Evolutionary conservation across 2,329 filamentous ascomycete genomes (phyloP).

Genomic region (Epicoccum sorghinum): DNA sequence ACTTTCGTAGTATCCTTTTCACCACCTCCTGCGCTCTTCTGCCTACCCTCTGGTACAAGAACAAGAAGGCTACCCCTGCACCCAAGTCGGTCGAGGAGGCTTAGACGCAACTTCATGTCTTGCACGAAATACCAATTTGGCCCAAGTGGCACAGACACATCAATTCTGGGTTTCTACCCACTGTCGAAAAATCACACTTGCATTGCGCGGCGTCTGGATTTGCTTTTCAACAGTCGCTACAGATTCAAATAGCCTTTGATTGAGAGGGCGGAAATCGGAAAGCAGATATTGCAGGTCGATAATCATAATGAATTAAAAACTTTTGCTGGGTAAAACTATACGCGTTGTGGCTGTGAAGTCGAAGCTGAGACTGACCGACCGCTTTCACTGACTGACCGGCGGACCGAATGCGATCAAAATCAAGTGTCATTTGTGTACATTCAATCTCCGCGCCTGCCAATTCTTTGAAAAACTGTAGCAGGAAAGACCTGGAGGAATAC

Average conservation of each 20-base stretch:
- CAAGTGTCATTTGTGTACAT: too few species aligned
- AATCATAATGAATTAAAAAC: conserved; percentile 20
- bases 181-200: conserved; percentile 11
- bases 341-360: too few species aligned
- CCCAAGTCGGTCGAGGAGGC: conserved; percentile 44
- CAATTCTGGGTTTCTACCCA: neutral
- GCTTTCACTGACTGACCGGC: too few species aligned
- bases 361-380: too few species aligned
- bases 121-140: neutral
- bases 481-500: too few species aligned
- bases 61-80: conserved; percentile 51
- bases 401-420: too few species aligned
- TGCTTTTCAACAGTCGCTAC: conserved; percentile 19
- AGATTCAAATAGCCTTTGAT: neutral
- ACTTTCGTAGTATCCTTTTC: conserved; percentile 51
- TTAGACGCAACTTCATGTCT: conserved; percentile 6
- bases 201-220: conserved; percentile 29
- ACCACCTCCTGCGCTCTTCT: conserved; percentile 53
- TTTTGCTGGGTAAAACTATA: too few species aligned
- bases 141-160: neutral
- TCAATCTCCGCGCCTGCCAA: too few species aligned
- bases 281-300: conserved; percentile 15
- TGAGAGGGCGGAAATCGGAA: neutral
- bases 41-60: conserved; percentile 58
- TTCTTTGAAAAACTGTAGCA: too few species aligned